Evolutionary conservation across 2,329 filamentous ascomycete genomes (phyloP), one percentile per base, ranked within the genome.

Genomic region (Fusarium sp.): DNA sequence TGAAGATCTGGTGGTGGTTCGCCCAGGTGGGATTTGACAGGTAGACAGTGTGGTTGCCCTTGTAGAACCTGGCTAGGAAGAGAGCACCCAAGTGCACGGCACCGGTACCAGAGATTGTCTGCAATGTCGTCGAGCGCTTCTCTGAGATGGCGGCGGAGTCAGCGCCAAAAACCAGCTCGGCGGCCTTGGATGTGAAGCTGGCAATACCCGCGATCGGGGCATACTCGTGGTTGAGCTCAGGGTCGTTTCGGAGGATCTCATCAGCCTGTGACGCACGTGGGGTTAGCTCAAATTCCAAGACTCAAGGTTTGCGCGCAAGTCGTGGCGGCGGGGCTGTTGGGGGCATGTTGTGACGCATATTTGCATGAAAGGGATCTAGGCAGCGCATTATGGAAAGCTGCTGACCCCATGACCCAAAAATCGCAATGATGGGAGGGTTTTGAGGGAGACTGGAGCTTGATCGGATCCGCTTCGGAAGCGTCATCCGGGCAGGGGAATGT

Each of bases 1-100:
- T 89, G 86, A 99, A 97, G 87, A 99, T 98, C 84, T 98, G 96
- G 86, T 97, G 92, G 90, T 99, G 96, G 86, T 99, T 99, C 76
- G 93, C 94, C 96, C 96, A 99, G 70, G 96, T 99, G 58, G 96
- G 96, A 82, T 93, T 93, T 79, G 94, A 97, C 82, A 98, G 87
- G 88, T 97, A 98, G 84, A 97, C 90, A 66, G 91, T 90, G 75
- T 89, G 92, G 84, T 88, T 90, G 80, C 88, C 87, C 79, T 87
- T 86, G 88, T 94, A 97, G 90, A 98, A 99, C 82, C 92, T 95
- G 82, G 93, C 86, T 68, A 99, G 92, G 90, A 99, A 99, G 76
- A 97, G 91, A 72, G 92, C 95, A 74, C 96, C 96, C 41, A 98
- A 86, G 81, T 99, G 96, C 74, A 97, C 91, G 71, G 96, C 96